Percentiles rank a stretch among this genome's conserved stretches.
Conservation (phyloP, 176 grass and related monocot species). For the Musa schizocarpa region DNA sequence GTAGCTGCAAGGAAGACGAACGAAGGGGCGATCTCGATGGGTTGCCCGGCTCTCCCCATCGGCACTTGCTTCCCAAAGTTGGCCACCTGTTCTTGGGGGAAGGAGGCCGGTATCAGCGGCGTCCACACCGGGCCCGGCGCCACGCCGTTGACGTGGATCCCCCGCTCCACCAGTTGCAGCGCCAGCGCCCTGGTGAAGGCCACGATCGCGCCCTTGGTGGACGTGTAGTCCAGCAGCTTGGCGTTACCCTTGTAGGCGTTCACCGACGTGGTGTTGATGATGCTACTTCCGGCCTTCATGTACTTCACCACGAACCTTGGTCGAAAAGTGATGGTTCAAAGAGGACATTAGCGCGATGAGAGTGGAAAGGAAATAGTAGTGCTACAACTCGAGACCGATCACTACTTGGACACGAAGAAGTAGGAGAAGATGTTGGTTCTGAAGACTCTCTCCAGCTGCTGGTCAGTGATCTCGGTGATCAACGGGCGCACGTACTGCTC, state of each 20-base stretch:
- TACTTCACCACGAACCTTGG: conserved; percentile 29
- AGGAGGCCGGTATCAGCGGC: conserved; percentile 16
- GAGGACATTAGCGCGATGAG: background rate
- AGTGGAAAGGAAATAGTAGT: too few species aligned
- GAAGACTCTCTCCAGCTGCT: conserved; percentile 62
- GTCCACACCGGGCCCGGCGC: conserved; percentile 18
- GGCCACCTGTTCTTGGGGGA: conserved; percentile 1
- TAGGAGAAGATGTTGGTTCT: conserved; percentile 78
- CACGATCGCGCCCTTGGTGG: conserved; percentile 36
- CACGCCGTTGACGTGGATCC: conserved; percentile 17
- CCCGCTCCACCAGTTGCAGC: conserved; percentile 7
- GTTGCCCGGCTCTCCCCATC: conserved; percentile 7
- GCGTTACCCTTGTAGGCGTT: conserved; percentile 84
- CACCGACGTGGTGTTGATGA: conserved; percentile 82
- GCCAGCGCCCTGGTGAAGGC: conserved; percentile 19
- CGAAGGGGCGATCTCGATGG: conserved; percentile 15
- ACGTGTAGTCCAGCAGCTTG: conserved; percentile 76
- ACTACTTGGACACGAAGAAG: conserved; percentile 40
- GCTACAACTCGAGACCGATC: too few species aligned
- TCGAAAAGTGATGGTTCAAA: background rate
- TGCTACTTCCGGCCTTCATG: conserved; percentile 29
- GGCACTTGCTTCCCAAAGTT: conserved; percentile 16
- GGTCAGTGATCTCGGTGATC: conserved; percentile 41
- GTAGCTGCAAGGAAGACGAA: conserved; percentile 20
- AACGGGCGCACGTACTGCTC: conserved; percentile 45